These are phyloP conservation scores for Ceratobasidium sp. DNA, from an alignment of 1,284 basidiomycete genomes.

Conservation along the genomic window DNA sequence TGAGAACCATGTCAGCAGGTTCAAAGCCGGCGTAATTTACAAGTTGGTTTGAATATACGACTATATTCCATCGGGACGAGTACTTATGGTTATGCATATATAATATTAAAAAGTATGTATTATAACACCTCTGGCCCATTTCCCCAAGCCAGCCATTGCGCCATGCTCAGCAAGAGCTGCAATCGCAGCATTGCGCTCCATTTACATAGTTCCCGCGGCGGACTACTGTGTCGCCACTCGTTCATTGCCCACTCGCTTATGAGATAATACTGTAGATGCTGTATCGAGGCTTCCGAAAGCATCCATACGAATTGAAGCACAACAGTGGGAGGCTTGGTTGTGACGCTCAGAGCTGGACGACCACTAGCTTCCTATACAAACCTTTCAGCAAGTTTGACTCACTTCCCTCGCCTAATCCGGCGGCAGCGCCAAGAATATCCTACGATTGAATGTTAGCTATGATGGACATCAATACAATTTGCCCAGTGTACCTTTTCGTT, in stretches of 20 bases:
- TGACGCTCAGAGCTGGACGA: background rate
- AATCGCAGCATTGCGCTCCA: slow-evolving; percentile 51
- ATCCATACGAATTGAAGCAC: slow-evolving; percentile 54
- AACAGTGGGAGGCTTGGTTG: slow-evolving; percentile 44
- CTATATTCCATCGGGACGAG: too few relatives aligned
- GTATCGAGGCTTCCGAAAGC: slow-evolving; percentile 54
- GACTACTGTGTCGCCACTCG: slow-evolving; percentile 51
- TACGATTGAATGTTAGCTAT: background rate
- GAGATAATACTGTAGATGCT: slow-evolving; percentile 49
- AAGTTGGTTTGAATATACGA: too few relatives aligned
- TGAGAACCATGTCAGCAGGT: too few relatives aligned
- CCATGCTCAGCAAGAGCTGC: slow-evolving; percentile 52
- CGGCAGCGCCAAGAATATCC: slow-evolving; percentile 56
- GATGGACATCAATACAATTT: background rate
- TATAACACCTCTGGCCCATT: slow-evolving; percentile 48
- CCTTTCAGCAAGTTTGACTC: slow-evolving; percentile 42
- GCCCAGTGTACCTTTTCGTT: slow-evolving; percentile 7
- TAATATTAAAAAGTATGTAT: background rate
- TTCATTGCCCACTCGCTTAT: slow-evolving; percentile 46
- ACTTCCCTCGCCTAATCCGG: slow-evolving; percentile 59
- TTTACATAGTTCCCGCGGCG: slow-evolving; percentile 51
- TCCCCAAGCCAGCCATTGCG: background rate
- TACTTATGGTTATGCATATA: too few relatives aligned
- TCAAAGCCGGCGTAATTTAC: too few relatives aligned
- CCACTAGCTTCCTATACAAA: background rate